phyloP scores from a whole-genome alignment of 2,329 filamentous ascomycete genomes.

The Sporothrix schenckii region DNA sequence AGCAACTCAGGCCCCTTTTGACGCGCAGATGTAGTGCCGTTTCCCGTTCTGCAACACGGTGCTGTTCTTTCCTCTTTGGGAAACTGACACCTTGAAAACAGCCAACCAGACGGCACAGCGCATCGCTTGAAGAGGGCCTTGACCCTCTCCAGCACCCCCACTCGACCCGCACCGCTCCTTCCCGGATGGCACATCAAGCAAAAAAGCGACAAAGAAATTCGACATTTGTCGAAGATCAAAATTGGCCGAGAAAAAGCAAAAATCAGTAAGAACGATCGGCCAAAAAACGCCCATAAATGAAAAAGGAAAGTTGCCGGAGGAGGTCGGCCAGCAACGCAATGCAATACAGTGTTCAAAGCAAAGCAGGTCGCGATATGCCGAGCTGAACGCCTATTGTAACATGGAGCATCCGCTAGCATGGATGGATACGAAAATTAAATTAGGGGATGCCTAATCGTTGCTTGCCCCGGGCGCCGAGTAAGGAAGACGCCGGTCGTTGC shows the following conservation, averaged over 20 bases:
- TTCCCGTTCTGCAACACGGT: conserved; percentile 17
- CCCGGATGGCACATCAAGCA: conserved; percentile 14
- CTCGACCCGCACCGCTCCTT: conserved; percentile 27
- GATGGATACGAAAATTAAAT: conserved; percentile 21
- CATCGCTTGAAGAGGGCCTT: too few species aligned
- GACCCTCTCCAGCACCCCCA: background rate
- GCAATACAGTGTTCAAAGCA: too few species aligned
- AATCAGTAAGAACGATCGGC: conserved; percentile 13
- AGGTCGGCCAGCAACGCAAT: too few species aligned
- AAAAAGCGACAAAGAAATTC: background rate
- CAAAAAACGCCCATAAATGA: background rate
- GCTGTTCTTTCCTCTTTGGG: conserved; percentile 21
- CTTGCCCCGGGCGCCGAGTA: background rate
- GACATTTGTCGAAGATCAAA: background rate
- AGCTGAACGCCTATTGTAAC: too few species aligned
- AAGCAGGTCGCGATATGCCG: too few species aligned
- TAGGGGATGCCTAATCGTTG: background rate
- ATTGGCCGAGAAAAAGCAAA: background rate
- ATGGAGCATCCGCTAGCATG: background rate
- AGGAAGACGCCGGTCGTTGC: background rate
- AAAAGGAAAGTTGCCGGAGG: background rate
- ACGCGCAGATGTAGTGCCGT: conserved; percentile 5
- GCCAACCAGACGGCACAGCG: background rate
- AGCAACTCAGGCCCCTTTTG: background rate
- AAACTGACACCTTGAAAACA: background rate